Percentiles rank a stretch among this genome's conserved stretches.
Evolutionary conservation across 768 basidiomycete genomes (phyloP).

Genomic region (Coprinellus micaceus): DNA sequence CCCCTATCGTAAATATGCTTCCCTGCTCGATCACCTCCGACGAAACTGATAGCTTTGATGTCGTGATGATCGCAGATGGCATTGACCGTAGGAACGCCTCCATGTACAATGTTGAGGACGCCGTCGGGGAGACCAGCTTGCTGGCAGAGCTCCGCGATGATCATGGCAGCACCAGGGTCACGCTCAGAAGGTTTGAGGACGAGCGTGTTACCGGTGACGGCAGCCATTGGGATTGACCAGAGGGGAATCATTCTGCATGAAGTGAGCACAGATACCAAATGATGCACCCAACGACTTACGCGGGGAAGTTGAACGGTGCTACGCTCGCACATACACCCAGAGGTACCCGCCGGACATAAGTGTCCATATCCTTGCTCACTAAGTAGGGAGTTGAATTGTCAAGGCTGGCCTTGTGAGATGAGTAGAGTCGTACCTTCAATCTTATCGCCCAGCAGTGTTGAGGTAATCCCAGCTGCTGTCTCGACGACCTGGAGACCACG

Average conservation of each 20-base stretch:
- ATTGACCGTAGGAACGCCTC: constrained; percentile 86
- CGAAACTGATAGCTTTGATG: constrained; percentile 95
- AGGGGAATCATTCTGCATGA: constrained; percentile 83
- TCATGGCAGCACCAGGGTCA: constrained; percentile 96
- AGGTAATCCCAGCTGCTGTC: constrained; percentile 76
- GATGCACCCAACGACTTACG: constrained; percentile 44
- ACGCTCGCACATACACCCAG: constrained; percentile 87
- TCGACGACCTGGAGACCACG: constrained; percentile 90
- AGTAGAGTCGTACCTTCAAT: constrained; percentile 65
- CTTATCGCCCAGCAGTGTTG: constrained; percentile 84
- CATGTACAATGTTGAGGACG: constrained; percentile 90
- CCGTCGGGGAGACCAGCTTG: constrained; percentile 84
- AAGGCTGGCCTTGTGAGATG: constrained; percentile 9
- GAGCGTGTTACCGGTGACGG: constrained; percentile 89
- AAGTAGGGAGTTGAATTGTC: background rate
- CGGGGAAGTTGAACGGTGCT: constrained; percentile 88
- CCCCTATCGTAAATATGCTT: constrained; percentile 93
- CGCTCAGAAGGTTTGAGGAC: constrained; percentile 95
- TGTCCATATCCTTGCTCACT: constrained; percentile 98
- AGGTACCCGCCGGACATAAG: constrained; percentile 77
- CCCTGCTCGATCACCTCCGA: constrained; percentile 90
- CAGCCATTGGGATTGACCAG: constrained; percentile 91
- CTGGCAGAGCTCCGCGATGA: constrained; percentile 92
- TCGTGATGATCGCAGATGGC: constrained; percentile 87
- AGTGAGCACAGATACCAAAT: constrained; percentile 3